Percentiles rank a stretch among this genome's conserved stretches.
Conservation (phyloP, 2,329 filamentous ascomycete species). For the Geosmithia flava region DNA sequence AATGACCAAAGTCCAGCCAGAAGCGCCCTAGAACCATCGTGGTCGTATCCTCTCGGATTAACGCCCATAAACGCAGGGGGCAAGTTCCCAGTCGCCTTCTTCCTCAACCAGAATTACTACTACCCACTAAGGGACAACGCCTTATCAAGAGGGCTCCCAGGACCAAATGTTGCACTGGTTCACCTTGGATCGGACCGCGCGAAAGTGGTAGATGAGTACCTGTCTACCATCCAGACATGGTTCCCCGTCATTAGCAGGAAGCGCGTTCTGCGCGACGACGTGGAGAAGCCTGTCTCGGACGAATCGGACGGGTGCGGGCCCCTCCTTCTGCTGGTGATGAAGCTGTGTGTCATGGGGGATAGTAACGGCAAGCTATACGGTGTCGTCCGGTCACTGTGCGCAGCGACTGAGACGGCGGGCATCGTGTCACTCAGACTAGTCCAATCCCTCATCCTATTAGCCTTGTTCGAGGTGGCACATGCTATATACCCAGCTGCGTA, state of each 20-base stretch:
- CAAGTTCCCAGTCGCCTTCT: constrained; percentile 5
- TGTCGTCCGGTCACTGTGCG: constrained; percentile 4
- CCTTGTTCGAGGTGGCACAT: constrained; percentile 6
- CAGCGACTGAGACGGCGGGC: constrained; percentile 4
- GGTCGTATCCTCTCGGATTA: not conserved
- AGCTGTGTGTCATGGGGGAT: constrained; percentile 3
- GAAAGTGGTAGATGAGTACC: constrained; percentile 3
- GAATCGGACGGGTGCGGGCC: constrained; percentile 1
- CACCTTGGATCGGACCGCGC: not conserved
- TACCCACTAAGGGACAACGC: constrained; percentile 1
- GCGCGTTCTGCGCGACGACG: constrained; percentile 3
- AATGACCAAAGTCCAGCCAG: too few relatives aligned
- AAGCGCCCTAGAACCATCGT: too few relatives aligned
- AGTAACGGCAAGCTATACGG: constrained; percentile 3
- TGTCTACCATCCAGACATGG: constrained; percentile 6
- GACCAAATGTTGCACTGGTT: constrained; percentile 1
- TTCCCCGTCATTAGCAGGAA: constrained; percentile 9
- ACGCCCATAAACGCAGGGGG: not conserved
- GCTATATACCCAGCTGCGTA: constrained; percentile 9
- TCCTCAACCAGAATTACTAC: constrained; percentile 5
- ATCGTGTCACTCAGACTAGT: constrained; percentile 7
- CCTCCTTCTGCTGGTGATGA: constrained; percentile 9
- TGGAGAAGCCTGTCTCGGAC: not conserved
- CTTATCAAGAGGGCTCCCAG: not conserved
- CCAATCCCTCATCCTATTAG: constrained; percentile 6